A percentile compares a stretch with the other conserved stretches of the same genome.
phyloP scores from a whole-genome alignment of 2,329 filamentous ascomycete species.

The Calonectria ilicicola region DNA sequence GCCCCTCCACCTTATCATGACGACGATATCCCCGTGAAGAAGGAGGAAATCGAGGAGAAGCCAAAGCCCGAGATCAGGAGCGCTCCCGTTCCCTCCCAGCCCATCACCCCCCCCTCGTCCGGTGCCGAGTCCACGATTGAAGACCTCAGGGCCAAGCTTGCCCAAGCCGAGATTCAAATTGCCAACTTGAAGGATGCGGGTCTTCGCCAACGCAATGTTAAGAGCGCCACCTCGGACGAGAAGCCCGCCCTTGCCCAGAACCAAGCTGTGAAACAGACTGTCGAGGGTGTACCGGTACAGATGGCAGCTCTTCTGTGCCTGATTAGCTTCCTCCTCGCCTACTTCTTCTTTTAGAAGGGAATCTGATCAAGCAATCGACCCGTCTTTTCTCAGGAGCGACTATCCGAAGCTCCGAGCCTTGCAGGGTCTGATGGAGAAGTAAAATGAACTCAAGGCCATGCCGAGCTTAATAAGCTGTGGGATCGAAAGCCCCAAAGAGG shows the following conservation, averaged over 20 bases:
- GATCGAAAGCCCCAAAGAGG: conserved; percentile 5
- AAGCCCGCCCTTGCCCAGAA: conserved; percentile 63
- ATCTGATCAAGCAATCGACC: background rate
- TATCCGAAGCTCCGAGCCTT: background rate
- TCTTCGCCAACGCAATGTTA: conserved; percentile 82
- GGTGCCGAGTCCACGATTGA: conserved; percentile 58
- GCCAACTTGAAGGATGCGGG: conserved; percentile 78
- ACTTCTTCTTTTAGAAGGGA: conserved; percentile 86
- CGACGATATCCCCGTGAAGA: conserved; percentile 47
- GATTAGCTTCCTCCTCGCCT: conserved; percentile 91
- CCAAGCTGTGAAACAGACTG: conserved; percentile 66
- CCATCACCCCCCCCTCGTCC: conserved; percentile 62
- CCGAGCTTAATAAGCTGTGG: conserved; percentile 11
- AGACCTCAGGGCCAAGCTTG: conserved; percentile 79
- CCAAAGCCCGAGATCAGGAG: conserved; percentile 41
- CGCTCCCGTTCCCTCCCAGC: conserved; percentile 47
- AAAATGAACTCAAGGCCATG: conserved; percentile 14
- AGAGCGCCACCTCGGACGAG: conserved; percentile 59
- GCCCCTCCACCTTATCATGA: conserved; percentile 51
- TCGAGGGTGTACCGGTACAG: conserved; percentile 87
- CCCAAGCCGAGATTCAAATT: conserved; percentile 81
- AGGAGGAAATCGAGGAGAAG: conserved; percentile 42
- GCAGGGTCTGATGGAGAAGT: conserved; percentile 4
- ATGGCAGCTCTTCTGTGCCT: conserved; percentile 87
- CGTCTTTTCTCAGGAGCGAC: background rate